phyloP scores from a whole-genome alignment of 257 asterid species.

The Mitragyna speciosa region DNA sequence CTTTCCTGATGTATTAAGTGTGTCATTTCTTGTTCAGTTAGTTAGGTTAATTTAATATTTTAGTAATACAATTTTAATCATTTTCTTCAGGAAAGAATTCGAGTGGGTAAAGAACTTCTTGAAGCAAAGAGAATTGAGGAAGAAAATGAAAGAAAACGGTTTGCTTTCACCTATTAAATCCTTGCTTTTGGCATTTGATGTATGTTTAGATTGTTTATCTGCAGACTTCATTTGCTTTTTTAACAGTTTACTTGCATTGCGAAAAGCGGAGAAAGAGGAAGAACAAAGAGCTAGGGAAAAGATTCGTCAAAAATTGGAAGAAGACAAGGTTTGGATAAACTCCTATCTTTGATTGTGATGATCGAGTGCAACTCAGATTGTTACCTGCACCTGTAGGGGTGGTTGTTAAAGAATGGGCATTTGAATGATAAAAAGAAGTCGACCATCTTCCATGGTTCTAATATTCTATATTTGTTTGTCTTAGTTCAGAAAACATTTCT shows the following conservation, averaged over 20 bases:
- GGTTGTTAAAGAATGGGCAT: not conserved
- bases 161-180: slow-evolving; percentile 25
- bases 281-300: slow-evolving; percentile 88
- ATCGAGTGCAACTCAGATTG: not conserved
- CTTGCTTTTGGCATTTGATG: slow-evolving; percentile 6
- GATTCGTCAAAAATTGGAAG: slow-evolving; percentile 93
- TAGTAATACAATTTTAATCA: slow-evolving; percentile 20
- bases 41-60: slow-evolving; percentile 10
- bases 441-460: not conserved
- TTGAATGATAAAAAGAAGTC: not conserved
- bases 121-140: slow-evolving; percentile 98
- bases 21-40: not conserved
- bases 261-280: slow-evolving; percentile 97
- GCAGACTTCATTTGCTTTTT: slow-evolving; percentile 20
- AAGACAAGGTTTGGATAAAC: slow-evolving; percentile 72
- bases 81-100: slow-evolving; percentile 80
- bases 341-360: slow-evolving; percentile 7
- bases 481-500: not conserved
- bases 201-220: slow-evolving; percentile 15
- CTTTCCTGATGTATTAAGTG: not conserved
- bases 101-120: slow-evolving; percentile 79
- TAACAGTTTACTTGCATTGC: slow-evolving; percentile 73
- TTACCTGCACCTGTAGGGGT: not conserved
- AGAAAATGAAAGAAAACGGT: slow-evolving; percentile 99
- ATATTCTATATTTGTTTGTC: not conserved